Evolutionary conservation across 2,329 filamentous ascomycete genomes (phyloP), one percentile per base, ranked within the genome.

Genomic region (Microdochium trichocladiopsis): DNA sequence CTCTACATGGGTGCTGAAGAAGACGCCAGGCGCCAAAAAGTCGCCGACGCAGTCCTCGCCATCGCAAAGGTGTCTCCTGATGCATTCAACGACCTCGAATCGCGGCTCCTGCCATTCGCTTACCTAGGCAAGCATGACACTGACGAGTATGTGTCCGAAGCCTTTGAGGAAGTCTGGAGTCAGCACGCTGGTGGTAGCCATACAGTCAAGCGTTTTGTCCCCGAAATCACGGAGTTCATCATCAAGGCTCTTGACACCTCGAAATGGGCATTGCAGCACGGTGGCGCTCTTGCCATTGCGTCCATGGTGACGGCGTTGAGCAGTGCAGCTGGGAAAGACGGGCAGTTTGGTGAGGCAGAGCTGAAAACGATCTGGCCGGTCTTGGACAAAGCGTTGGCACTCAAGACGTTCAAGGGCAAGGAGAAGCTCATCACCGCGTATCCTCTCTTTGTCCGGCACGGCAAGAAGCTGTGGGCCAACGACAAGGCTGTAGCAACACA

Each of bases 341-440:
- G 79, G 0, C 77, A 82, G 45, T 82, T 90, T 51, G 82, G 79
- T 55, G 74, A 78, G 18, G 63, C 75, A 2, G 82, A 84, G 41
- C 75, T 88, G 18, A 74, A 77, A 58, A 72, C 73, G 16, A 74
- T 96, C 22, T 99, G 93, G 93, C 89, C 89, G 0, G 80, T 86
- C 2, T 76, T 96, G 48, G 90, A 96, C 57, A 90, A 87, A 62
- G 84, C 89, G 1, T 71, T 97, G 41, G 81, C 83, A 2, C 83
- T 95, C 12, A 97, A 96, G 76, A 96, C 92, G 1, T 99, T 96
- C 77, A 80, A 87, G 1, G 90, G 90, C 22, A 99, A 99, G 66
- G 91, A 96, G 69, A 84, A 83, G 58, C 81, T 99, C 28, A 75
- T 97, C 2, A 78, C 84, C 45, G 86, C 88, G 5, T 90, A 94